Evolutionary conservation across 1,139 yeast genomes (phyloP).

Genomic region (Pichia sp.): DNA sequence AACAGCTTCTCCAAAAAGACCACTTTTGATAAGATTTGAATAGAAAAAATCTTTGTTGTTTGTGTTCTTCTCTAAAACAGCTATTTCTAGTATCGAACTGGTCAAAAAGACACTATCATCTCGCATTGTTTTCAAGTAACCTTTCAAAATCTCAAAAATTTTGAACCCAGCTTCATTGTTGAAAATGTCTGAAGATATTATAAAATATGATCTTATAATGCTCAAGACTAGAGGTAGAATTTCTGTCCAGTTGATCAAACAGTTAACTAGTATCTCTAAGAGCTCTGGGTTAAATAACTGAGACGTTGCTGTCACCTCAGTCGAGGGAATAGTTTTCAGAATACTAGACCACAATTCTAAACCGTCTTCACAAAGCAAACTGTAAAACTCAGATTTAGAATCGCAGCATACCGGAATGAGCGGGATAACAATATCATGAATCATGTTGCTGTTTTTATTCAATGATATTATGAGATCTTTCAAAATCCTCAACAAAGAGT

Average conservation of each 20-base stretch:
- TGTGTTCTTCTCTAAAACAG: slow-evolving; percentile 35
- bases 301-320: slow-evolving; percentile 32
- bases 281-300: slow-evolving; percentile 38
- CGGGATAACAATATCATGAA: slow-evolving; percentile 66
- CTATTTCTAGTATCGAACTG: slow-evolving; percentile 56
- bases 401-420: slow-evolving; percentile 62
- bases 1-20: slow-evolving; percentile 45
- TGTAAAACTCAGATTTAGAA: slow-evolving; percentile 54
- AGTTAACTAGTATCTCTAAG: slow-evolving; percentile 47
- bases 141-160: slow-evolving; percentile 51
- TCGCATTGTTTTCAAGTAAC: slow-evolving; percentile 58
- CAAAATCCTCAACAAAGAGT: slow-evolving; percentile 65
- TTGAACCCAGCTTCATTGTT: slow-evolving; percentile 35
- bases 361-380: slow-evolving; percentile 80
- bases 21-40: slow-evolving; percentile 42
- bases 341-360: slow-evolving; percentile 77
- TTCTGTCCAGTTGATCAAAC: slow-evolving; percentile 66
- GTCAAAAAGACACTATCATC: slow-evolving; percentile 64
- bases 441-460: slow-evolving; percentile 52
- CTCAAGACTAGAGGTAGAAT: slow-evolving; percentile 64
- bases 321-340: slow-evolving; percentile 50
- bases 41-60: slow-evolving; percentile 33
- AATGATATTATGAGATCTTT: slow-evolving; percentile 63
- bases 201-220: slow-evolving; percentile 66
- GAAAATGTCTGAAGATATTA: slow-evolving; percentile 54